phyloP scores from a whole-genome alignment of 176 grass and related monocot genomes.

The Pontederia paniculata region DNA sequence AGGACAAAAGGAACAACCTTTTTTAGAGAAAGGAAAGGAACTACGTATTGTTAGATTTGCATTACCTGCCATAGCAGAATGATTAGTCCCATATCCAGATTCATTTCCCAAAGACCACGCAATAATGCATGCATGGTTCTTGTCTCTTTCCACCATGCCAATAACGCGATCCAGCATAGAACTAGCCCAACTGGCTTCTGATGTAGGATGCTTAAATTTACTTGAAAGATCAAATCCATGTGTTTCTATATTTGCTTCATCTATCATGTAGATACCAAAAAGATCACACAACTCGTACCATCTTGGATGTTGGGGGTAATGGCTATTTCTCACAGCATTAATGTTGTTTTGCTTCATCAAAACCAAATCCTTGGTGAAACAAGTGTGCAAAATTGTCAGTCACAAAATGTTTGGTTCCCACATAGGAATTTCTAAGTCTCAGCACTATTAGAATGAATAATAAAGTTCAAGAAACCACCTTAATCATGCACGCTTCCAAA shows the following conservation, averaged over 20 bases:
- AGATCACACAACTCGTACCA: conserved; percentile 94
- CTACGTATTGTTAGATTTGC: neutral
- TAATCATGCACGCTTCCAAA: no score
- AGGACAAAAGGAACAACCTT: no score
- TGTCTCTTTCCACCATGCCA: conserved; percentile 93
- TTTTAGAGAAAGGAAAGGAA: conserved; percentile 12
- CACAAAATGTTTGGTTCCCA: neutral
- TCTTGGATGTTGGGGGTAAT: conserved; percentile 92
- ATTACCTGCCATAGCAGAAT: conserved; percentile 82
- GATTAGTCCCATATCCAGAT: conserved; percentile 79
- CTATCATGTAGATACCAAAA: conserved; percentile 87
- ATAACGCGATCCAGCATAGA: conserved; percentile 88
- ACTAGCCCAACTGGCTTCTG: conserved; percentile 62
- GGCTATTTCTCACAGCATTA: conserved; percentile 91
- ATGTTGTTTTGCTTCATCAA: conserved; percentile 98
- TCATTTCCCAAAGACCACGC: conserved; percentile 95
- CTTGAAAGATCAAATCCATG: conserved; percentile 75
- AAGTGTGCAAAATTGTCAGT: neutral
- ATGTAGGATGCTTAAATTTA: conserved; percentile 81
- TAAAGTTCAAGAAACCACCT: conserved; percentile 13
- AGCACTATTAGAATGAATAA: conserved; percentile 7
- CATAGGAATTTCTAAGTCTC: neutral
- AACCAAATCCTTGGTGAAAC: conserved; percentile 60
- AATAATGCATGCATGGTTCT: conserved; percentile 92
- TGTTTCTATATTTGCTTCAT: conserved; percentile 95